Evolutionary conservation across 495 filamentous ascomycete species (phyloP), one percentile per base, ranked within the genome.

Genomic region (Articulospora tetracladia): DNA sequence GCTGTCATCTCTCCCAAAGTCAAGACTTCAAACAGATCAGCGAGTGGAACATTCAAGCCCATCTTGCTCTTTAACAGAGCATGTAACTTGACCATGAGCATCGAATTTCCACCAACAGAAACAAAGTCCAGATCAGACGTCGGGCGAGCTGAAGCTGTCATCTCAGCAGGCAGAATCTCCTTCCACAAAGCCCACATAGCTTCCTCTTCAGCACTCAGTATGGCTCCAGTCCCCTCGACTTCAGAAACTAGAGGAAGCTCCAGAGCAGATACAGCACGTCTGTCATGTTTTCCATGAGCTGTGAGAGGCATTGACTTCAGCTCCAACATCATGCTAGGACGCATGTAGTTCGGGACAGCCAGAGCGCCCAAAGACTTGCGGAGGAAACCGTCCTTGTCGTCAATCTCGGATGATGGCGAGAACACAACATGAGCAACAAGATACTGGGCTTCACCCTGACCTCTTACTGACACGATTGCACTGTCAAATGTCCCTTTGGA

Each of bases 91-190:
- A 78, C 49, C 2, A 76, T 57, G 8, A 69, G 47, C 13, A 76
- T 47, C 0, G 75, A 78, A 17, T 60, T 73, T 1, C 75, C 75
- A 11, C 75, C 75, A 12, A 72, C 59, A 41, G 66, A 53, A 68
- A 78, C 77, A 61, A 77, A 78, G 41, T 73, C 70, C n/a, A n/a
- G n/a, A n/a, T n/a, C n/a, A n/a, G n/a, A n/a, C 0, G 73, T 50
- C 7, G 25, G 20, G 3, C 1, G 0, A 12, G 41, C 25, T 27
- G 7, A 3, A 30, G 32, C 12, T 23, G 8, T 19, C 7, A 22
- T 34, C 17, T n/a, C 13, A 26, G 7, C 8, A 48, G 44, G 44
- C 19, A 48, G 6, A 6, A 30, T 13, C 3, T 17, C 2, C 2
- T 2, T 1, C 51, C 51, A 54, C 15, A 54, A n/a, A 1, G 28